Evolutionary conservation across 2,329 filamentous ascomycete species (phyloP).

Genomic region (Ophiostoma triangulosporum): DNA sequence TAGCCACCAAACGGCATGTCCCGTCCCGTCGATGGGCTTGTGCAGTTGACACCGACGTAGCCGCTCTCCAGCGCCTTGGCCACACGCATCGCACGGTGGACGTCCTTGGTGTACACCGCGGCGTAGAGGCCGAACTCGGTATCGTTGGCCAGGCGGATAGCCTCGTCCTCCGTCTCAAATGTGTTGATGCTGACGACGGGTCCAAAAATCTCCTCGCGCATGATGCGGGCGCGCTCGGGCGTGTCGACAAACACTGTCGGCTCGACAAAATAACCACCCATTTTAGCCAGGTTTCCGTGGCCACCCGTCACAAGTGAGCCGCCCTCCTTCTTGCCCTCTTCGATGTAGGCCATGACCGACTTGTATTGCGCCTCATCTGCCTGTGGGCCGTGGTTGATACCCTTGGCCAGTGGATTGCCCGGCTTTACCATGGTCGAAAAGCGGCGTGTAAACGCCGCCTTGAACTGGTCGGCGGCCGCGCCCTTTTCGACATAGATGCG

Average conservation of each 20-base stretch:
- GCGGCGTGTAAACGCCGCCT: slow-evolving; percentile 30
- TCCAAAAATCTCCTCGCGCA: slow-evolving; percentile 40
- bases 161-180: slow-evolving; percentile 38
- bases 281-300: slow-evolving; percentile 10
- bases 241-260: slow-evolving; percentile 27
- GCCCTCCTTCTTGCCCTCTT: slow-evolving; percentile 20
- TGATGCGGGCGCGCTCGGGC: slow-evolving; percentile 25
- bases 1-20: slow-evolving; percentile 28
- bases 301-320: slow-evolving; percentile 18
- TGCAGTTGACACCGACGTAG: slow-evolving; percentile 39
- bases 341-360: slow-evolving; percentile 25
- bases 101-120: slow-evolving; percentile 37
- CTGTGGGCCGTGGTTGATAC: slow-evolving; percentile 28
- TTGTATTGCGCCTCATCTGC: slow-evolving; percentile 30
- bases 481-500: slow-evolving; percentile 31
- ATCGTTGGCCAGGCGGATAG: slow-evolving; percentile 34
- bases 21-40: slow-evolving; percentile 20
- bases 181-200: slow-evolving; percentile 37
- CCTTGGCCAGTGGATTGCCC: slow-evolving; percentile 22
- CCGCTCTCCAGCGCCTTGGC: slow-evolving; percentile 37
- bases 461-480: slow-evolving; percentile 17
- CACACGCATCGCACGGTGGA: slow-evolving; percentile 22
- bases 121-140: slow-evolving; percentile 39
- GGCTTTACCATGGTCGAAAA: slow-evolving; percentile 25
- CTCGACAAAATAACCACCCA: slow-evolving; percentile 24